A percentile compares a stretch with the other conserved stretches of the same genome.
Conservation (phyloP, 2,329 filamentous ascomycete species). For the Beauveria medogensis region DNA sequence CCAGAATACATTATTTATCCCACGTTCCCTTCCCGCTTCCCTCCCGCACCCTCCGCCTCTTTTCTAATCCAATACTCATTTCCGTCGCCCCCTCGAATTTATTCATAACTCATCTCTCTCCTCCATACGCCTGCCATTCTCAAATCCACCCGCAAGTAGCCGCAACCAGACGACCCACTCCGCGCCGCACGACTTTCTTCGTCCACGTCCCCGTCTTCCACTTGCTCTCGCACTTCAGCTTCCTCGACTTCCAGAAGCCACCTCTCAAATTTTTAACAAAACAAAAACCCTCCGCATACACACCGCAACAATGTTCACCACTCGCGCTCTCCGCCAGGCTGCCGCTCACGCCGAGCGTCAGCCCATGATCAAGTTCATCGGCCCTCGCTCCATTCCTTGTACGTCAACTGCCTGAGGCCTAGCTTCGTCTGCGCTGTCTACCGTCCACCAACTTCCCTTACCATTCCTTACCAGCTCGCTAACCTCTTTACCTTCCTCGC, state of each 20-base stretch:
- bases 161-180: slow-evolving; percentile 7
- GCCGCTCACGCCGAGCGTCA: slow-evolving; percentile 51
- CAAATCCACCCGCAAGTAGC: slow-evolving; percentile 1
- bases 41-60: not conserved
- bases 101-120: not conserved
- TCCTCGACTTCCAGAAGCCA: not conserved
- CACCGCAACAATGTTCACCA: slow-evolving; percentile 41
- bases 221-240: not conserved
- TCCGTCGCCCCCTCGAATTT: too few species aligned
- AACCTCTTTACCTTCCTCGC: slow-evolving; percentile 17
- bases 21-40: not conserved
- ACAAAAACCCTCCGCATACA: slow-evolving; percentile 1
- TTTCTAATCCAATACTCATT: not conserved
- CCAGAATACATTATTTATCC: slow-evolving; percentile 1
- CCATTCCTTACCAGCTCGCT: slow-evolving; percentile 9
- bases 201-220: not conserved
- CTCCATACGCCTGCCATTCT: not conserved
- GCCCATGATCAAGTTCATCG: slow-evolving; percentile 55
- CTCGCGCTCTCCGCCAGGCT: slow-evolving; percentile 49
- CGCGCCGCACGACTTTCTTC: not conserved
- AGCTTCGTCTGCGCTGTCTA: not conserved
- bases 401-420: slow-evolving; percentile 19
- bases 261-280: not conserved
- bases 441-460: not conserved
- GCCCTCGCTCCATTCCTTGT: slow-evolving; percentile 52